phyloP scores from a whole-genome alignment of 164 flowering plant species.

The Nymphaea thermarum region DNA sequence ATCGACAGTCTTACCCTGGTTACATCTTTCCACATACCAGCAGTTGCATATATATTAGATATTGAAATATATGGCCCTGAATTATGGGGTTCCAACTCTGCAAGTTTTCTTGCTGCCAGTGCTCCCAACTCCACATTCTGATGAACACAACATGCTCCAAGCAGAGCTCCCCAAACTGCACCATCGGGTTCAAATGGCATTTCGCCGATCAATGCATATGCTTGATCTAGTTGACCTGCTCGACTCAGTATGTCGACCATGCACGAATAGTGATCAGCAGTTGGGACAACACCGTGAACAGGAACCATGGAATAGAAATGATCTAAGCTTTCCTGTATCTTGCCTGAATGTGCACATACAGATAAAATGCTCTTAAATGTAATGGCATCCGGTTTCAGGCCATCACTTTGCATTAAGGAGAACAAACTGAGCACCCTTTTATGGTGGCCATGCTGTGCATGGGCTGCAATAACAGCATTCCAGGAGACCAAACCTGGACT shows the following conservation, averaged over 20 bases:
- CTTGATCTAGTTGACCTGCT: constrained; percentile 31
- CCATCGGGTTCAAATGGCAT: constrained; percentile 31
- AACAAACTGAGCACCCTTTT: constrained; percentile 24
- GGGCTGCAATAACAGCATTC: constrained; percentile 39
- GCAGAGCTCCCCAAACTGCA: constrained; percentile 31
- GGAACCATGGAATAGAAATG: constrained; percentile 21
- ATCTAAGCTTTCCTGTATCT: constrained; percentile 29
- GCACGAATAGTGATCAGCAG: constrained; percentile 35
- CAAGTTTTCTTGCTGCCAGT: constrained; percentile 30
- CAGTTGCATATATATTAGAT: constrained; percentile 37
- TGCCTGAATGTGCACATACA: constrained; percentile 39
- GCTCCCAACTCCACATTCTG: constrained; percentile 33
- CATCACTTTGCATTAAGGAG: constrained; percentile 14
- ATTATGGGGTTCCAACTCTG: constrained; percentile 28
- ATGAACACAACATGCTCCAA: constrained; percentile 25
- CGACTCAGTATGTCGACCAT: constrained; percentile 34
- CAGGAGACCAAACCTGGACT: constrained; percentile 33
- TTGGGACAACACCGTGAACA: constrained; percentile 17
- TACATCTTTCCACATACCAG: constrained; percentile 35
- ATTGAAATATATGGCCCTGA: constrained; percentile 29
- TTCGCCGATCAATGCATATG: constrained; percentile 20
- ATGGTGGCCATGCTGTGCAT: constrained; percentile 35
- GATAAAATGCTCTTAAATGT: constrained; percentile 40
- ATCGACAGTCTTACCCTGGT: constrained; percentile 23
- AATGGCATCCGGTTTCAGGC: constrained; percentile 31